These are phyloP conservation scores for Aspergillus novofumigatus DNA, from an alignment of 2,329 filamentous ascomycete genomes.

Conservation along the genomic window DNA sequence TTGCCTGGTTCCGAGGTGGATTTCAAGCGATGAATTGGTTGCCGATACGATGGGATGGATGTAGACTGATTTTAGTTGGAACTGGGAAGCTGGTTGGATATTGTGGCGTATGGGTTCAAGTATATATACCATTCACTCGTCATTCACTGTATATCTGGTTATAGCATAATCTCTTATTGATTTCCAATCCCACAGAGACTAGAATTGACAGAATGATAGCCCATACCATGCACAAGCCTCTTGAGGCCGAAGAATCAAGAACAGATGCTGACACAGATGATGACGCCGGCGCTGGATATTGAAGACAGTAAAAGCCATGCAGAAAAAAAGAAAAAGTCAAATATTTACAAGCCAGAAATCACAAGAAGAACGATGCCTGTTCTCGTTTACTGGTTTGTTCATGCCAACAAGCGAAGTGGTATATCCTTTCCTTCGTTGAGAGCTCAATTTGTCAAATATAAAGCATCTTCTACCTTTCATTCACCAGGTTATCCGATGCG, in stretches of 20 bases:
- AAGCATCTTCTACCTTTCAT: background rate
- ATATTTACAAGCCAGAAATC: background rate
- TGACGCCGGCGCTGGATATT: conserved; percentile 1
- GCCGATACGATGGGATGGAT: background rate
- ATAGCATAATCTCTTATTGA: background rate
- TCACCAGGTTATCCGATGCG: background rate
- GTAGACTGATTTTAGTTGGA: background rate
- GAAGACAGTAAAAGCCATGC: conserved; percentile 2
- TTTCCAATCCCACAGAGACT: background rate
- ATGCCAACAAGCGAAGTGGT: background rate
- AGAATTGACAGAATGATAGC: background rate
- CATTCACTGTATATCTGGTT: background rate
- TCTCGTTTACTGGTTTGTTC: background rate
- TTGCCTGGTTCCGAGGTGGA: conserved; percentile 1
- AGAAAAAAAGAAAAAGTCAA: background rate
- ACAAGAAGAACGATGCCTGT: background rate
- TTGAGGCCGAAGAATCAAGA: background rate
- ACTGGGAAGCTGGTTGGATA: background rate
- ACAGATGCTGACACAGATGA: background rate
- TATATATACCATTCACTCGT: no score
- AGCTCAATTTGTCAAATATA: background rate
- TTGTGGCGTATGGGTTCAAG: no score
- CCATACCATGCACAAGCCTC: background rate
- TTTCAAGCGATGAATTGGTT: background rate
- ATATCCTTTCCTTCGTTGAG: background rate